phyloP scores from a whole-genome alignment of 2,329 filamentous ascomycete genomes.

The Botryotinia convoluta region DNA sequence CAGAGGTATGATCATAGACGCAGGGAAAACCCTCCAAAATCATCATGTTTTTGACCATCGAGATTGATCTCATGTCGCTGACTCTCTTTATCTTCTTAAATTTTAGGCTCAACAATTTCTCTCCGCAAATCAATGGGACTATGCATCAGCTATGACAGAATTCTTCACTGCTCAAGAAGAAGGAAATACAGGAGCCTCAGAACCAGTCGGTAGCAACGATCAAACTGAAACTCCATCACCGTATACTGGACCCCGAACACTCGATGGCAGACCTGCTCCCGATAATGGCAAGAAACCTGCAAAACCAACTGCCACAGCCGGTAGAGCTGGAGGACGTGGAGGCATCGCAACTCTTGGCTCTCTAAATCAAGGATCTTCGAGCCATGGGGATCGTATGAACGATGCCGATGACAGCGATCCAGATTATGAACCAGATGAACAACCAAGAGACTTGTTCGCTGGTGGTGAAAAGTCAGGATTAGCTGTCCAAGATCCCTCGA shows the following conservation, averaged over 20 bases:
- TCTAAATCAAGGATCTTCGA: conserved; percentile 33
- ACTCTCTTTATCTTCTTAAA: neutral
- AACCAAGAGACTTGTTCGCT: conserved; percentile 70
- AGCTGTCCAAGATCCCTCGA: conserved; percentile 60
- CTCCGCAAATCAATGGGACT: conserved; percentile 62
- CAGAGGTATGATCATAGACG: conserved; percentile 43
- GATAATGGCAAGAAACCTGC: conserved; percentile 24
- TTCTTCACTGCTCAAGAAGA: conserved; percentile 60
- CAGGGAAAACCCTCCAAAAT: neutral
- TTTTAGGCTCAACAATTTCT: conserved; percentile 66
- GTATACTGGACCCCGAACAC: conserved; percentile 61
- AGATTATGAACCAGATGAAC: conserved; percentile 53
- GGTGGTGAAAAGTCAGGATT: conserved; percentile 81
- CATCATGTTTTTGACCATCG: neutral
- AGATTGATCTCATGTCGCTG: neutral
- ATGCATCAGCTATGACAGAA: conserved; percentile 59
- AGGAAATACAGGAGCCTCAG: conserved; percentile 43
- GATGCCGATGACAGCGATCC: conserved; percentile 61
- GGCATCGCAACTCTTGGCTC: conserved; percentile 62
- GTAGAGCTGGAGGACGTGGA: conserved; percentile 33
- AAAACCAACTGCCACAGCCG: conserved; percentile 26
- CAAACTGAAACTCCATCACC: conserved; percentile 33
- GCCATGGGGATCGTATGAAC: conserved; percentile 49
- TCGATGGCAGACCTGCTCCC: conserved; percentile 60
- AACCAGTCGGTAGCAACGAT: conserved; percentile 43